phyloP scores from a whole-genome alignment of 495 filamentous ascomycete genomes.

The Penicillium simplicissimum region DNA sequence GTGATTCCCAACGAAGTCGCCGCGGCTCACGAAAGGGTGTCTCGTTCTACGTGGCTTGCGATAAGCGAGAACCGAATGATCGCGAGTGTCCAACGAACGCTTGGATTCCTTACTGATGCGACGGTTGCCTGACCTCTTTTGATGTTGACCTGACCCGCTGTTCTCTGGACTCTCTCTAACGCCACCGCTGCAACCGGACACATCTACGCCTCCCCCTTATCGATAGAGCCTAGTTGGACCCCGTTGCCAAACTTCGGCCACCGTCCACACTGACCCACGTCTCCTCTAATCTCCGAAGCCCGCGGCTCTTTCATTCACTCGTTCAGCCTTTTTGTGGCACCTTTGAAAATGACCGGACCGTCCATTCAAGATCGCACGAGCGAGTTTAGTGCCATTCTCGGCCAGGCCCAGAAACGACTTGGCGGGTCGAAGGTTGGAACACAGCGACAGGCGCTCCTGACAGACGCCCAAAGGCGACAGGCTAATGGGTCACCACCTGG shows the following conservation, averaged over 20 bases:
- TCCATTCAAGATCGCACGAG: slow-evolving; percentile 95
- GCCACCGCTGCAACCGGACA: slow-evolving; percentile 27
- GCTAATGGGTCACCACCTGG: slow-evolving; percentile 63
- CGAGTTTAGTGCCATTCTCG: slow-evolving; percentile 89
- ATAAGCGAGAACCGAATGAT: neutral
- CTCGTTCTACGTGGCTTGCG: slow-evolving; percentile 9
- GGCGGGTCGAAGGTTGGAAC: slow-evolving; percentile 67
- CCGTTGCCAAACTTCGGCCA: slow-evolving; percentile 4
- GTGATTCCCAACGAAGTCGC: slow-evolving; percentile 2
- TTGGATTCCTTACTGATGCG: neutral
- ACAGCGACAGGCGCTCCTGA: slow-evolving; percentile 79
- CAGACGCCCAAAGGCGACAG: slow-evolving; percentile 67
- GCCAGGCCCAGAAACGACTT: slow-evolving; percentile 75
- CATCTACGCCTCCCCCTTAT: slow-evolving; percentile 29
- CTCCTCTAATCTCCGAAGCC: slow-evolving; percentile 9
- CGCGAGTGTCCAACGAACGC: neutral
- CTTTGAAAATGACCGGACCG: slow-evolving; percentile 52
- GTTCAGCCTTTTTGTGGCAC: neutral
- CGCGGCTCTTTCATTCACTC: neutral
- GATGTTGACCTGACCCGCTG: neutral
- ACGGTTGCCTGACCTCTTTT: slow-evolving; percentile 1
- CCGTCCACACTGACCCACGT: slow-evolving; percentile 9
- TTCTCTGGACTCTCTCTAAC: slow-evolving; percentile 2
- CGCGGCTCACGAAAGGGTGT: slow-evolving; percentile 17
- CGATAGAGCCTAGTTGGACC: slow-evolving; percentile 4